Percentiles rank a stretch among this genome's conserved stretches.
phyloP scores from a whole-genome alignment of 805 yeast genomes.

The Metschnikowia hibisci region DNA sequence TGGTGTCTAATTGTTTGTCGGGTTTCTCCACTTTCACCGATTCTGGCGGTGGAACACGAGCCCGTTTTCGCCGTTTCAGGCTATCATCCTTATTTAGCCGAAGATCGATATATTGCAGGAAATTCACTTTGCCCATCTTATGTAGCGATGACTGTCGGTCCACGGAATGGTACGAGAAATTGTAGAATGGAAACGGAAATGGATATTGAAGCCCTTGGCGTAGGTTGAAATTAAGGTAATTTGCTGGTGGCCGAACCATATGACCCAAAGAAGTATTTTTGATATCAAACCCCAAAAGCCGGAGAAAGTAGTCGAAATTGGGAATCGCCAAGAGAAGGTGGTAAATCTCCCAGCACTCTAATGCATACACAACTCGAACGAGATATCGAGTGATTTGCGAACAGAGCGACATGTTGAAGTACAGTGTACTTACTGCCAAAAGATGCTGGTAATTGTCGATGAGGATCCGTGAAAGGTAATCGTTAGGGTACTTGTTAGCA shows the following conservation, averaged over 20 bases:
- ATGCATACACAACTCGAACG: constrained; percentile 35
- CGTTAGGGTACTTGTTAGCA: constrained; percentile 28
- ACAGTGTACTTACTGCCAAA: constrained; percentile 29
- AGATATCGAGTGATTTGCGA: constrained; percentile 37
- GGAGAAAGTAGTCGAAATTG: constrained; percentile 30
- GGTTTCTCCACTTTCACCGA: neutral
- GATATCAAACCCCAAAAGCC: constrained; percentile 33
- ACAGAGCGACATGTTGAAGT: constrained; percentile 36
- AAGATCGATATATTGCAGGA: constrained; percentile 37
- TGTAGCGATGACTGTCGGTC: constrained; percentile 21
- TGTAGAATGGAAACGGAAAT: constrained; percentile 44
- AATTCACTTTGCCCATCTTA: constrained; percentile 25
- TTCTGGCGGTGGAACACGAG: neutral
- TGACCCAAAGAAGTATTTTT: constrained; percentile 35
- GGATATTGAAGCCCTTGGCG: constrained; percentile 42
- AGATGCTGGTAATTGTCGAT: constrained; percentile 36
- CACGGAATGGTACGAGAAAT: constrained; percentile 39
- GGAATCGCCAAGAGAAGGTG: constrained; percentile 35
- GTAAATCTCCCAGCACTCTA: constrained; percentile 44
- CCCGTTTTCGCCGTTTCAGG: neutral
- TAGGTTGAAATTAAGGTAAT: constrained; percentile 33
- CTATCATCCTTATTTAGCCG: constrained; percentile 21
- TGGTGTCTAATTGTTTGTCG: neutral
- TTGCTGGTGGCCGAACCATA: constrained; percentile 38
- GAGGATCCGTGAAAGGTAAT: constrained; percentile 32